Evolutionary conservation across 2,329 filamentous ascomycete species (phyloP), one percentile per base, ranked within the genome.

Genomic region (Pseudocercospora macadamiae): DNA sequence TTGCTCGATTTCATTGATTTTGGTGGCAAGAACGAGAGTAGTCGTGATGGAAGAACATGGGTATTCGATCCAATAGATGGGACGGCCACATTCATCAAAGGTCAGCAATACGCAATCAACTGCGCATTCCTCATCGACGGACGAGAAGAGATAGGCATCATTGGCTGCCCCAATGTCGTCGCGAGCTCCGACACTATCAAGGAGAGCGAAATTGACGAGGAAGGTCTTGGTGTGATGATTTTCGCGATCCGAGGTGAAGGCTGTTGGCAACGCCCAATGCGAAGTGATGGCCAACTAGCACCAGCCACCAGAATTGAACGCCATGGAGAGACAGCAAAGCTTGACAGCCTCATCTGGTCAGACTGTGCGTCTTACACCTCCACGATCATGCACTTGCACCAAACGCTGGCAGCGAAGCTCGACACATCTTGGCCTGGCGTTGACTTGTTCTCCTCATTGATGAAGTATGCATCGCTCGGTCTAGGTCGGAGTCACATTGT

Each of bases 21-120:
- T 10, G 86, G 86, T 1, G 73, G 71, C 4, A 69, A 67, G 61
- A 75, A 64, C 60, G 44, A 62, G 5, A 84, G 84, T 2, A 73
- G 70, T 8, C 64, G 67, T 57, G 73, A 64, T 61, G 79, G 72
- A 2, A 74, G 80, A 1, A 79, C 83, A 52, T 88, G 86, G 86
- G 80, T 85, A 26, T 80, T 88, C 69, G 86, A 88, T 66, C 86
- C 86, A 0, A 82, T 88, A 6, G 86, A 88, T 64, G 86, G 86
- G 26, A 88, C 86, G 1, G 82, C 81, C 14, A 83, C 84, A 0
- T 88, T 86, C 59, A 80, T 88, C 63, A 74, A 74, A 36, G 83
- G 83, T 2, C 79, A 85, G 71, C 86, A 88, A 72, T 88, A 87
- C 59, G 85, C 82, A 2, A 83, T 88, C 3, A 83, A 83, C 60